These are phyloP conservation scores for Rosa rugosa DNA, from an alignment of 306 rosid genomes.

Conservation along the genomic window DNA sequence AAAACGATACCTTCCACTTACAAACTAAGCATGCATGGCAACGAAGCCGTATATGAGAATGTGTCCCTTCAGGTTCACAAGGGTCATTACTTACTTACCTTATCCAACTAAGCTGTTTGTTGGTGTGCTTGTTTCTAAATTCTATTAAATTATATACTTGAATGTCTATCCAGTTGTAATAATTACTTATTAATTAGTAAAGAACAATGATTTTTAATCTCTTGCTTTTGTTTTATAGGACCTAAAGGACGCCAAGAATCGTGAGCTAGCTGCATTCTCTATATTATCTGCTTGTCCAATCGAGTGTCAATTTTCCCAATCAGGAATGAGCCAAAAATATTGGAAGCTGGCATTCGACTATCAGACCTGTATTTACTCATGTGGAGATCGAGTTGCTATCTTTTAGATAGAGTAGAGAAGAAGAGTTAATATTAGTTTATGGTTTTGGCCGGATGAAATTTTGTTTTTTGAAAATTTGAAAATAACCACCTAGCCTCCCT, in stretches of 20 bases:
- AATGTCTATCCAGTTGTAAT: conserved; percentile 9
- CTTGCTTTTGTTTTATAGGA: not conserved
- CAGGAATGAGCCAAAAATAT: not conserved
- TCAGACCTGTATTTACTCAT: not conserved
- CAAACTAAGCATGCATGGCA: not conserved
- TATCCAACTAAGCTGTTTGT: not conserved
- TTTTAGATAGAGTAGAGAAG: not conserved
- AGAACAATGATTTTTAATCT: not conserved
- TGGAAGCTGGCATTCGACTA: not conserved
- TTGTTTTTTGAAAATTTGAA: too few relatives aligned
- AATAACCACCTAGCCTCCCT: too few relatives aligned
- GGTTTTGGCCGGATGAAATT: not conserved
- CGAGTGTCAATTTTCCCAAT: not conserved
- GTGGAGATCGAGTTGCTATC: not conserved
- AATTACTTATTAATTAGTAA: not conserved
- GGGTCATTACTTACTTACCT: not conserved
- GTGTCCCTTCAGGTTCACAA: conserved; percentile 25
- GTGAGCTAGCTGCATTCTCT: not conserved
- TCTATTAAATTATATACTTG: not conserved
- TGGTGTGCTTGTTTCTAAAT: not conserved
- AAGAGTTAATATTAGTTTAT: not conserved
- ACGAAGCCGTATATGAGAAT: not conserved
- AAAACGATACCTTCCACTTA: not conserved
- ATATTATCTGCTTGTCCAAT: not conserved
- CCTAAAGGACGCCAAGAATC: not conserved